Conservation (phyloP, 176 grass and related monocot species). For the Secale cereale region DNA sequence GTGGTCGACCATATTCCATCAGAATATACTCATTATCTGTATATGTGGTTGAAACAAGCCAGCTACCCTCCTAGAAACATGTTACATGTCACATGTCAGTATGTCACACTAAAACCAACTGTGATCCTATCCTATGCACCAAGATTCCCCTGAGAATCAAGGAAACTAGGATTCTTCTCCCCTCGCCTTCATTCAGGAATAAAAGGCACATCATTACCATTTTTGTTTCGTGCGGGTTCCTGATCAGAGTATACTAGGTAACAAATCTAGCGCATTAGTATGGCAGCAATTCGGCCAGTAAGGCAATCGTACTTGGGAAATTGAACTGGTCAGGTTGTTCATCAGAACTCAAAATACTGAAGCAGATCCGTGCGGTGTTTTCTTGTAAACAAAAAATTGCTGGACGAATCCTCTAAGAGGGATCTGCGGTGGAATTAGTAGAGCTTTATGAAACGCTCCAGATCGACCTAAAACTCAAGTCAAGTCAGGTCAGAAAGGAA, state of each 20-base stretch:
- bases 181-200: neutral
- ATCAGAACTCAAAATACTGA: neutral
- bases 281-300: neutral
- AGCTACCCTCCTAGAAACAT: constrained; percentile 2
- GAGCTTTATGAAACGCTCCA: neutral
- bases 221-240: neutral
- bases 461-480: neutral
- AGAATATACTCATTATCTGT: constrained; percentile 18
- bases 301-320: neutral
- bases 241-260: neutral
- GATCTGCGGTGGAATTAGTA: neutral
- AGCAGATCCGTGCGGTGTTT: neutral
- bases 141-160: neutral
- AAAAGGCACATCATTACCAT: neutral
- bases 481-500: neutral
- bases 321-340: neutral
- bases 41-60: neutral
- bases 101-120: neutral
- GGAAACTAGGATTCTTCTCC: neutral
- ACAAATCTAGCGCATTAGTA: neutral
- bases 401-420: neutral
- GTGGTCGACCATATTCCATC: neutral
- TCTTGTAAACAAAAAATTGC: neutral
- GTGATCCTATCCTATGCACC: neutral
- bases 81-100: neutral